Conservation (phyloP, 225 moss, liverwort and hornwort species). For the Antitrichia curtipendula region DNA sequence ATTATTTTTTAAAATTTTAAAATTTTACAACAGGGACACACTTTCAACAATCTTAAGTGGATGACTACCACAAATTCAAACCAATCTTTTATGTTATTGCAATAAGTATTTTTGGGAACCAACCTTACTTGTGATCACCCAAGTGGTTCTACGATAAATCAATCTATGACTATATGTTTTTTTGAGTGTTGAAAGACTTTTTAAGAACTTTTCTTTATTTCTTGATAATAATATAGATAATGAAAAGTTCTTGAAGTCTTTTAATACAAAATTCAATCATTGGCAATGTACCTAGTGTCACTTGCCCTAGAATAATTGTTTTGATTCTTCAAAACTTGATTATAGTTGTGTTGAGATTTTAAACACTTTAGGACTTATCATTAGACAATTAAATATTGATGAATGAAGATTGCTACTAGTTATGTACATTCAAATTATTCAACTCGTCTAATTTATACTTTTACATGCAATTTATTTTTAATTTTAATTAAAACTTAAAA, state of each 20-base stretch:
- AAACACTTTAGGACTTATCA: not conserved
- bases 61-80: rapidly evolving
- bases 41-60: not conserved
- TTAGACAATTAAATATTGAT: not conserved
- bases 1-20: no score
- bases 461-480: not conserved
- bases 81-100: not conserved
- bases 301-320: not conserved
- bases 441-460: not conserved
- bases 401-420: not conserved
- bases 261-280: not conserved
- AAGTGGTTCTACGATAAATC: not conserved
- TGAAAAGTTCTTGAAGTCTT: not conserved
- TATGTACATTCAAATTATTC: not conserved
- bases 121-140: not conserved
- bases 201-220: not conserved
- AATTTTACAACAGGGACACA: rapidly evolving
- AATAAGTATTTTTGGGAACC: not conserved
- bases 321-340: no score
- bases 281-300: no score
- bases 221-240: no score
- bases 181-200: not conserved
- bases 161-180: no score
- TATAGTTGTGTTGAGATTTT: not conserved
- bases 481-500: not conserved